A percentile compares a stretch with the other conserved stretches of the same genome.
Evolutionary conservation across 257 asterid genomes (phyloP).

Genomic region (Solanum ahanhuiri): DNA sequence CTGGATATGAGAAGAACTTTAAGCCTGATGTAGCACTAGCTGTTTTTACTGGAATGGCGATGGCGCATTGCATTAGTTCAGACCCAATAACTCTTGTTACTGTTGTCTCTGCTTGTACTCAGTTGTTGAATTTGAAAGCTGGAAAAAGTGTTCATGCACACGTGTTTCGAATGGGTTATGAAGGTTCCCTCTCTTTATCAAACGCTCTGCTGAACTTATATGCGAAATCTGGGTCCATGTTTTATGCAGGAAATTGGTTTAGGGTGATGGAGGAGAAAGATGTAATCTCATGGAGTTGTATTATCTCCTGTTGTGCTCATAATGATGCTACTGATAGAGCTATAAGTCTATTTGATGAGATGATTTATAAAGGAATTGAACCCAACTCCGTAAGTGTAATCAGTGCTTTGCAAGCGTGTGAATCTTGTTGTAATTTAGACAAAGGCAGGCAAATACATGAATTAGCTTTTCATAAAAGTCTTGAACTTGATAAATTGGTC

Average conservation of each 20-base stretch:
- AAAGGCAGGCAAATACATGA: slow-evolving; percentile 47
- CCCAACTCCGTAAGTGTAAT: slow-evolving; percentile 35
- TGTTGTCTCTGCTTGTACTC: slow-evolving; percentile 60
- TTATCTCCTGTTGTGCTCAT: slow-evolving; percentile 68
- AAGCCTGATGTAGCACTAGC: slow-evolving; percentile 32
- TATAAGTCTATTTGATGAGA: slow-evolving; percentile 34
- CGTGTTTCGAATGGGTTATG: slow-evolving; percentile 26
- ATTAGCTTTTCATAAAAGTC: slow-evolving; percentile 25
- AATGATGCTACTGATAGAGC: slow-evolving; percentile 39
- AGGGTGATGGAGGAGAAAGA: slow-evolving; percentile 46
- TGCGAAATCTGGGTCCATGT: slow-evolving; percentile 35
- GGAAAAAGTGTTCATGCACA: slow-evolving; percentile 66
- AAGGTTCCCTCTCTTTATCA: slow-evolving; percentile 26
- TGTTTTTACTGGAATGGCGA: slow-evolving; percentile 28
- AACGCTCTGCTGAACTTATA: slow-evolving; percentile 55
- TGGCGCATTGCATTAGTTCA: slow-evolving; percentile 6
- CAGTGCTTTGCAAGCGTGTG: slow-evolving; percentile 69
- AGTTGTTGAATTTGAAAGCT: slow-evolving; percentile 22
- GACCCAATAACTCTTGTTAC: slow-evolving; percentile 47
- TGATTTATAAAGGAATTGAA: slow-evolving; percentile 33
- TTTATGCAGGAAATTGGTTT: slow-evolving; percentile 37
- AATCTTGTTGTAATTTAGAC: slow-evolving; percentile 32
- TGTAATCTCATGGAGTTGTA: slow-evolving; percentile 73
- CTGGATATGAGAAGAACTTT: slow-evolving; percentile 52
- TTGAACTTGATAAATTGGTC: slow-evolving; percentile 40